phyloP scores from a whole-genome alignment of 306 rosid species.

The Glycine latifolia region DNA sequence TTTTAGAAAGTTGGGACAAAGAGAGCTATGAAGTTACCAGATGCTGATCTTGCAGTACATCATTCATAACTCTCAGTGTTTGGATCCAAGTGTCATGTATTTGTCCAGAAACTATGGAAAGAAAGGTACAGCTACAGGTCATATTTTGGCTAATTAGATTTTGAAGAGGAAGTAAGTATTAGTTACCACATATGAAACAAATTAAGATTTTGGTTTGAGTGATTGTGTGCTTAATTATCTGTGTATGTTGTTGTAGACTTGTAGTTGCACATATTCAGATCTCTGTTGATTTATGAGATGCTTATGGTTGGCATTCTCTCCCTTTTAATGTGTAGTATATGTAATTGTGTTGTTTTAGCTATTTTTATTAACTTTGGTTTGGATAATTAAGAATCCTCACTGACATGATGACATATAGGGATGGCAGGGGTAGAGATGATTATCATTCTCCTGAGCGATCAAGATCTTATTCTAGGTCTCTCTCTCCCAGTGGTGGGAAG shows the following conservation, averaged over 20 bases:
- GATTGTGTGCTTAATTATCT: conserved; percentile 39
- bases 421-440: conserved; percentile 65
- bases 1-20: conserved; percentile 93
- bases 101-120: conserved; percentile 84
- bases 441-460: conserved; percentile 70
- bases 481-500: conserved; percentile 57
- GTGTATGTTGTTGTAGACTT: conserved; percentile 39
- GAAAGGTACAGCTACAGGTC: conserved; percentile 96
- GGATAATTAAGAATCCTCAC: background rate
- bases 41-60: conserved; percentile 90
- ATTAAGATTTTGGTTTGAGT: conserved; percentile 35
- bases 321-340: background rate
- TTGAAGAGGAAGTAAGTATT: conserved; percentile 67
- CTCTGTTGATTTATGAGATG: conserved; percentile 47
- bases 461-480: conserved; percentile 82
- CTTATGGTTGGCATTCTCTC: conserved; percentile 31
- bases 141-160: conserved; percentile 72
- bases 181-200: conserved; percentile 40
- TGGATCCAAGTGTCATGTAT: conserved; percentile 83
- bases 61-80: conserved; percentile 83
- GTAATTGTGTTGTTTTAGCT: conserved; percentile 26
- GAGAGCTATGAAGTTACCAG: conserved; percentile 95
- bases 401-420: conserved; percentile 54
- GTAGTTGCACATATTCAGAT: conserved; percentile 40
- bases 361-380: background rate